Evolutionary conservation across 352 stramenopile genomes (phyloP), one percentile per base, ranked within the genome.

Genomic region (Globisporangium viniferum): DNA sequence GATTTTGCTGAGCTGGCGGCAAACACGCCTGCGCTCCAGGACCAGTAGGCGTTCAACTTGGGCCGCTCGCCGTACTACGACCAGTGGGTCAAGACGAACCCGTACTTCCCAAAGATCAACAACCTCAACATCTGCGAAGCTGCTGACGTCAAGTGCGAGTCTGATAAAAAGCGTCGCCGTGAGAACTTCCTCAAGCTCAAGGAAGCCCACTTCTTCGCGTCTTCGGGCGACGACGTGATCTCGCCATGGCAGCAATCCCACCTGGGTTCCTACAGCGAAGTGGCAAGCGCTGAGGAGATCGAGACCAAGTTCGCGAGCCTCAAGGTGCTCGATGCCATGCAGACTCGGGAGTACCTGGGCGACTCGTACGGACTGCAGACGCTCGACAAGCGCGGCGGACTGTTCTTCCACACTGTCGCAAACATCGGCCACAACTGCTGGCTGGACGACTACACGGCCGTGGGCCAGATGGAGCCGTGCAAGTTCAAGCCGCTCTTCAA

Each of bases 201-300:
- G 22, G 73, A 69, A 31, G 80, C 70, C 1, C 74, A 86, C 33
- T 84, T 78, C 59, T 86, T 89, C 62, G 76, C 76, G 24, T 86
- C 80, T 1, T 69, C 78, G 1, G 54, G 70, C 18, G 78, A 89
- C 63, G 75, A 59, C 0, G 58, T 73, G 0, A 59, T 74, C 24
- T 66, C 68, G 12, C 80, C 78, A 3, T 88, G 76, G 72, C 78
- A 87, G 58, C 61, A 27, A 0, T 79, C 66, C 1, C 53, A 74
- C 2, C 51, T 86, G 8, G 76, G 73, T 3, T 71, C 72, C n/a
- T 86, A 85, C 70, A 75, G 55, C 10, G 71, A 81, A n/a, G 56
- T 87, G 3, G 20, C 58, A 1, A 68, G 36, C 7, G 24, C 72
- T 4, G 56, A 73, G 24, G 66, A 77, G 18, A 71, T 89, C 3